These are phyloP conservation scores for Penicillium psychrosexuale DNA, from an alignment of 2,329 filamentous ascomycete species.

Conservation along the genomic window DNA sequence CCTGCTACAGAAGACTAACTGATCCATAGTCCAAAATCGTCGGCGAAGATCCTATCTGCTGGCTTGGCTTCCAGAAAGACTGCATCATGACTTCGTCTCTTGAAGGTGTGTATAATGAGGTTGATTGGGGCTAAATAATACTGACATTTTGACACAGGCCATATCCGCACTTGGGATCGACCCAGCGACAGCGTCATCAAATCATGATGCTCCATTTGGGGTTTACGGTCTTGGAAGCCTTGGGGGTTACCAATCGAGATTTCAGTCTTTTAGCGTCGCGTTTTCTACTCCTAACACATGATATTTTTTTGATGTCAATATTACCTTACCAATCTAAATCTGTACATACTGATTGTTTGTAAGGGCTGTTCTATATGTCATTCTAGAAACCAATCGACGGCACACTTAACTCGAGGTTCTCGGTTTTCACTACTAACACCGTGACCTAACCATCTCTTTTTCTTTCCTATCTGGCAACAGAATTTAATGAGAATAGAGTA, in stretches of 20 bases:
- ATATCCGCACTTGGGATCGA: conserved; percentile 71
- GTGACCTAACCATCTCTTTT: neutral
- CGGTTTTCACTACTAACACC: neutral
- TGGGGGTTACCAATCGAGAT: neutral
- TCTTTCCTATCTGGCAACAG: neutral
- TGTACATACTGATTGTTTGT: neutral
- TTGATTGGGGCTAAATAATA: conserved; percentile 3
- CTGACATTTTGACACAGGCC: conserved; percentile 51
- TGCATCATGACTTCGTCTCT: conserved; percentile 90
- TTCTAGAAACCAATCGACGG: neutral
- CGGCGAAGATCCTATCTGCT: conserved; percentile 81
- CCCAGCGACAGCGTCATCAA: conserved; percentile 48
- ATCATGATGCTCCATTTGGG: conserved; percentile 17
- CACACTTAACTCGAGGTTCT: neutral
- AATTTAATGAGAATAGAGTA: neutral
- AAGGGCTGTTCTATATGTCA: neutral
- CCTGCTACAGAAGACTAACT: conserved; percentile 9
- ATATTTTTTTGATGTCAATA: neutral
- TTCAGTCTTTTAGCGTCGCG: neutral
- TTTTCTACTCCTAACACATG: neutral
- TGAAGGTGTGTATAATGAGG: conserved; percentile 61
- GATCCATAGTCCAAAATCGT: conserved; percentile 68
- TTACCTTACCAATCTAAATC: neutral
- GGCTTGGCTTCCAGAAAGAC: conserved; percentile 90
- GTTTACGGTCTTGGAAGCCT: neutral